Percentiles rank a stretch among this genome's conserved stretches.
phyloP scores from a whole-genome alignment of 192 early-diverging fungal genomes.

The Powellomyces hirtus region DNA sequence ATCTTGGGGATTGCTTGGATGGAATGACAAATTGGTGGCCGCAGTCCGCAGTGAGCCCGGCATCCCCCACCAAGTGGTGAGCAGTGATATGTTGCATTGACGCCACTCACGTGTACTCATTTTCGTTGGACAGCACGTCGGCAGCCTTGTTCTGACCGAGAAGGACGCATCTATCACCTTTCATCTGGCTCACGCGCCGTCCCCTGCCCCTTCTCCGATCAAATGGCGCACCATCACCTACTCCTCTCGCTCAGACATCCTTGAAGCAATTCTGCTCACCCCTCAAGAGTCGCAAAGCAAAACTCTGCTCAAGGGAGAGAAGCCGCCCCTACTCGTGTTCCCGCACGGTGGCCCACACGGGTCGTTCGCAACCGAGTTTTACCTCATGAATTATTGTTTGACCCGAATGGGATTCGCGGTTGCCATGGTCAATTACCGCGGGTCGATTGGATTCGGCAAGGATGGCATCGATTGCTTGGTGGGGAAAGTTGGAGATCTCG shows the following conservation, averaged over 20 bases:
- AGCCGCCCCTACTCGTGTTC: slow-evolving; percentile 59
- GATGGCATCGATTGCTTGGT: slow-evolving; percentile 59
- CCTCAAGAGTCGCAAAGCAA: neutral
- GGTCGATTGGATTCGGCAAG: slow-evolving; percentile 78
- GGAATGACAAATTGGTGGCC: slow-evolving; percentile 42
- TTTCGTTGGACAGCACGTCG: slow-evolving; percentile 9
- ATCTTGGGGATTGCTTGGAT: slow-evolving; percentile 46
- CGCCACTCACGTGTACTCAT: neutral
- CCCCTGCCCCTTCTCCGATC: neutral
- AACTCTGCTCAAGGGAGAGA: neutral
- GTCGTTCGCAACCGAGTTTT: slow-evolving; percentile 53
- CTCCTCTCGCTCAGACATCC: slow-evolving; percentile 13
- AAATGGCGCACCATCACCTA: slow-evolving; percentile 7
- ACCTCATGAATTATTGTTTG: slow-evolving; percentile 42
- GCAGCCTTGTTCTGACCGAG: neutral
- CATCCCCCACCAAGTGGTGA: slow-evolving; percentile 42
- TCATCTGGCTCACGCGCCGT: slow-evolving; percentile 17
- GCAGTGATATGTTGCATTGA: neutral
- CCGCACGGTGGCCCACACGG: slow-evolving; percentile 83
- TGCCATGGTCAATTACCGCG: slow-evolving; percentile 72
- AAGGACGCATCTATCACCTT: neutral
- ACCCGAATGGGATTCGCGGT: slow-evolving; percentile 60
- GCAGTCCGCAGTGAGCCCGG: slow-evolving; percentile 53
- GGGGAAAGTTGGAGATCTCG: slow-evolving; percentile 64
- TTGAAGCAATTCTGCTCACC: slow-evolving; percentile 16